These are phyloP conservation scores for Colletotrichum godetiae DNA, from an alignment of 2,329 filamentous ascomycete genomes.

Conservation along the genomic window DNA sequence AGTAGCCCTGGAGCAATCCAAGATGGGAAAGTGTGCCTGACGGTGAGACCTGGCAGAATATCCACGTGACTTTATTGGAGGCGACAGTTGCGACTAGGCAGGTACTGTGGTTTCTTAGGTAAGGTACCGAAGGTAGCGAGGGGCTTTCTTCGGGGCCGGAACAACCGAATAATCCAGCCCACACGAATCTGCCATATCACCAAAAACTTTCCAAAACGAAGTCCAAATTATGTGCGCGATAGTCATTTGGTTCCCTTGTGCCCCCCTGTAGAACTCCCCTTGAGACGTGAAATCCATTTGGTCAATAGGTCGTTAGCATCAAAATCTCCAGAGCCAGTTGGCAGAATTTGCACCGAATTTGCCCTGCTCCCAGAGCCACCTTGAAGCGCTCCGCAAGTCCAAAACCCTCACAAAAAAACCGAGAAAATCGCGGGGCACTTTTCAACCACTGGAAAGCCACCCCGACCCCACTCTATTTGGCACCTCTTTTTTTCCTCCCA, in stretches of 20 bases:
- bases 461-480: slow-evolving; percentile 26
- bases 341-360: slow-evolving; percentile 1
- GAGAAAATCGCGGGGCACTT: slow-evolving; percentile 36
- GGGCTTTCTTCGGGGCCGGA: slow-evolving; percentile 24
- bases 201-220: slow-evolving; percentile 25
- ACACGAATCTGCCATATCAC: slow-evolving; percentile 21
- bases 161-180: slow-evolving; percentile 27
- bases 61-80: neutral
- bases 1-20: neutral
- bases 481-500: slow-evolving; percentile 36
- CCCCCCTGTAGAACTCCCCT: neutral
- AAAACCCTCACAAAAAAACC: slow-evolving; percentile 29
- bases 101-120: too few relatives aligned
- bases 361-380: slow-evolving; percentile 8
- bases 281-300: slow-evolving; percentile 8
- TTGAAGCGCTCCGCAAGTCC: slow-evolving; percentile 21
- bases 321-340: neutral
- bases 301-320: neutral
- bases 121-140: slow-evolving; percentile 5
- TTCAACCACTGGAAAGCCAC: slow-evolving; percentile 25
- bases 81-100: neutral
- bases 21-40: neutral
- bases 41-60: neutral
- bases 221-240: slow-evolving; percentile 29
- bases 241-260: neutral